Evolutionary conservation across 2,329 filamentous ascomycete species (phyloP), one percentile per base, ranked within the genome.

Genomic region (Leptographium galeiforme): DNA sequence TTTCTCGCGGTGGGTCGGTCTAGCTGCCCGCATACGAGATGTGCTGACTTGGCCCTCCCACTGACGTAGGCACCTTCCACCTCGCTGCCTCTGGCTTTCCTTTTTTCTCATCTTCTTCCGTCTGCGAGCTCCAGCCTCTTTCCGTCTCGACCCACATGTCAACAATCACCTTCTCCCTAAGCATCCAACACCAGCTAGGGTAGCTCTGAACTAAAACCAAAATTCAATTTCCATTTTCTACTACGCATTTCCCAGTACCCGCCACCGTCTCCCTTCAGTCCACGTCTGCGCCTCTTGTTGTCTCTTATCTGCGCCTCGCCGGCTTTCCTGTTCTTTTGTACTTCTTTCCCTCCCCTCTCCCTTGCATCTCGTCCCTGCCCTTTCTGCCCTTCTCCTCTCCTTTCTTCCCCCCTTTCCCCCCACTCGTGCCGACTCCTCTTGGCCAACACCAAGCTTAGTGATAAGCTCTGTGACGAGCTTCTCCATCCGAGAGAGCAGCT

Each of bases 291-390:
- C 25, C 18, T 32, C 33, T n/a, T 10, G 14, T 45, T 19, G 36
- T 16, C 33, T 46, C 41, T 43, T 43, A 36, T 44, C 39, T 44
- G 32, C 13, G 41, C 7, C 33, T 39, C 33, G 19, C 39, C 38
- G 39, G 48, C 48, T 38, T 32, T 16, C 40, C 30, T 51, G 14
- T 50, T 10, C n/a, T 36, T 32, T 40, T 30, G 32, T 14, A 36
- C 10, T 53, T 39, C 40, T 30, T 39, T 48, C 48, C 51, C 48
- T 16, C 41, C 51, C n/a, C n/a, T 41, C 25, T 45, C 39, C 51
- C 46, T 52, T 53, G 33, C 51, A 40, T 55, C 48, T 38, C 39
- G 40, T 18, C 19, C 12, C 47, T 36, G 50, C 44, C 38, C 18
- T 54, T 44, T 50, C 43, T 33, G 32, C 39, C n/a, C 38, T 49